Conservation (phyloP, 192 early-diverging fungal species). For the Dimargaris verticillata region DNA sequence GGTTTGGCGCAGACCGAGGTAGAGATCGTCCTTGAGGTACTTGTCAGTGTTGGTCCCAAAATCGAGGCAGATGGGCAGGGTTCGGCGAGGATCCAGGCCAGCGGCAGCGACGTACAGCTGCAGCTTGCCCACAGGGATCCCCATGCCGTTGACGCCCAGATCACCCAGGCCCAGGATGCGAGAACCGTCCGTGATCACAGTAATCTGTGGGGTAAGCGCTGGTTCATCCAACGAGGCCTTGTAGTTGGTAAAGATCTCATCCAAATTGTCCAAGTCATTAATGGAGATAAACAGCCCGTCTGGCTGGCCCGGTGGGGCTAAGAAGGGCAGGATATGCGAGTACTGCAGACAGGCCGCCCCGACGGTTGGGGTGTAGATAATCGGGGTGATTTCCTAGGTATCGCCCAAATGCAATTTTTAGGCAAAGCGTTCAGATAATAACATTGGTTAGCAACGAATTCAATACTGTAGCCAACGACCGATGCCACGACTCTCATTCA, state of each 20-base stretch:
- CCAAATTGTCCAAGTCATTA: slow-evolving; percentile 54
- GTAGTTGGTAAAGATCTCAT: slow-evolving; percentile 66
- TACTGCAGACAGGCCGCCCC: slow-evolving; percentile 73
- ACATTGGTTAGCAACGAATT: too few relatives aligned
- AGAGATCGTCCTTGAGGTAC: slow-evolving; percentile 72
- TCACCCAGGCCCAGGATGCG: slow-evolving; percentile 90
- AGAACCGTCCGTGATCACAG: slow-evolving; percentile 91
- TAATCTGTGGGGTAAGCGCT: slow-evolving; percentile 49
- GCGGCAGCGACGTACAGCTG: slow-evolving; percentile 77
- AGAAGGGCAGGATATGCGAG: slow-evolving; percentile 74
- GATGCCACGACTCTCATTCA: too few relatives aligned
- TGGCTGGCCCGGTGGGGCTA: slow-evolving; percentile 50
- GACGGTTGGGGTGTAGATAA: slow-evolving; percentile 77
- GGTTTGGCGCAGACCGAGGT: slow-evolving; percentile 62
- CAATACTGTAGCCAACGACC: too few relatives aligned
- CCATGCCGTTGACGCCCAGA: slow-evolving; percentile 88
- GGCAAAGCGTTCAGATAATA: too few relatives aligned
- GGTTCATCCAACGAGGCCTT: slow-evolving; percentile 38
- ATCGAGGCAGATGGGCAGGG: slow-evolving; percentile 83
- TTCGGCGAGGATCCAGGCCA: slow-evolving; percentile 70
- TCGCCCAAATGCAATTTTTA: too few relatives aligned
- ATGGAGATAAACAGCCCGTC: slow-evolving; percentile 82
- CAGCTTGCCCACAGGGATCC: slow-evolving; percentile 89
- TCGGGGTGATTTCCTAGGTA: slow-evolving; percentile 50
- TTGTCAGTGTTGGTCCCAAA: slow-evolving; percentile 78